Evolutionary conservation across 1,284 basidiomycete genomes (phyloP), one percentile per base, ranked within the genome.

Genomic region (Ganoderma multipileum): DNA sequence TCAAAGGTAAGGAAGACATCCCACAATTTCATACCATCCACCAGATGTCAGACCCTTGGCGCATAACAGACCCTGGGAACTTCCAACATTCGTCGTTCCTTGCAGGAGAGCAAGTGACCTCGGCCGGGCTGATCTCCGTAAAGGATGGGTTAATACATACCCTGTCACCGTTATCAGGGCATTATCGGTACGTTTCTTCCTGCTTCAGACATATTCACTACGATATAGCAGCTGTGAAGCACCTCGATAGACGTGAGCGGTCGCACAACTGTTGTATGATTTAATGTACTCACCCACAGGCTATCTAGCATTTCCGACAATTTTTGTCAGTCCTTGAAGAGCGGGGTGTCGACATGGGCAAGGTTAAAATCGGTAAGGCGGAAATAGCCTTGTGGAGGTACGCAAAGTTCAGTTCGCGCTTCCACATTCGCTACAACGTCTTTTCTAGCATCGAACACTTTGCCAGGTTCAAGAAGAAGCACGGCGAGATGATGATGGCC

Each of bases 41-140:
- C 23, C 14, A 11, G 16, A 47, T n/a, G 58, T 38, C 2, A 20
- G 44, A 4, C 41, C 60, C n/a, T 38, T 20, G 0, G 30, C 28
- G 44, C 16, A 33, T 42, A 82, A 36, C 39, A 83, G 82, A 80
- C 66, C 87, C 88, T 18, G 91, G 91, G 1, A 80, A 80, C 1
- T 93, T 93, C 72, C 91, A 93, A 73, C 91, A 93, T 76, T 91
- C 90, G 0, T 90, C 90, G 0, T 89, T 91, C 74, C 79, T 87
- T 2, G 81, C 83, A 26, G 89, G 89, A 1, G 88, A 87, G 1
- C 77, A 87, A 8, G 89, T 91, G 9, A 88, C 88, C 0, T 90
- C 89, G 1, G 90, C 91, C 4, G 91, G 91, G 2, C 79, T 92
- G 26, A 89, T 93, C 64, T 86, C 88, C 2, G 89, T 92, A 26